Percentiles rank a stretch among this genome's conserved stretches.
These are phyloP conservation scores for Neopestalotiopsis sp. DNA, from an alignment of 2,329 filamentous ascomycete genomes.

Conservation along the genomic window DNA sequence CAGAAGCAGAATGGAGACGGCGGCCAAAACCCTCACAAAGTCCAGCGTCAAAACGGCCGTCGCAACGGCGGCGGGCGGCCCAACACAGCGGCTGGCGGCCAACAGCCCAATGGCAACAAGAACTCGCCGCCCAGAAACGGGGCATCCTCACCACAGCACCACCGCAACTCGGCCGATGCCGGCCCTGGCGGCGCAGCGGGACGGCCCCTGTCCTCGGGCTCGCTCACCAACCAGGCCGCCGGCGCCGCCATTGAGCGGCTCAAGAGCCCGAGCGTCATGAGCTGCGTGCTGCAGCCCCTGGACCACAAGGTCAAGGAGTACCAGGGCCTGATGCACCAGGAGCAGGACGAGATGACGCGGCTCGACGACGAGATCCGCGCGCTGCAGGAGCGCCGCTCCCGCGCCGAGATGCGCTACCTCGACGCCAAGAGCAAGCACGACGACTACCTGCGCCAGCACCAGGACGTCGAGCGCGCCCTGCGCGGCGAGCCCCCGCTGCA, in stretches of 20 bases:
- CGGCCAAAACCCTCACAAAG: constrained; percentile 18
- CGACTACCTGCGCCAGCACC: constrained; percentile 47
- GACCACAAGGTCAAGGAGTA: constrained; percentile 51
- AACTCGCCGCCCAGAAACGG: constrained; percentile 29
- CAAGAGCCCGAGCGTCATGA: constrained; percentile 47
- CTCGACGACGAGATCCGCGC: constrained; percentile 48
- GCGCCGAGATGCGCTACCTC: constrained; percentile 45
- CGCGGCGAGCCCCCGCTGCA: constrained; percentile 39
- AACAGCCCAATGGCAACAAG: constrained; percentile 21
- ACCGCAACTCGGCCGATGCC: not conserved
- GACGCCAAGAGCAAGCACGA: constrained; percentile 50
- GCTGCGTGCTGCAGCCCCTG: constrained; percentile 50
- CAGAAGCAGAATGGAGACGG: constrained; percentile 17
- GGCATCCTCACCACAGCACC: not conserved
- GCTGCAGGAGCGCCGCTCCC: constrained; percentile 45
- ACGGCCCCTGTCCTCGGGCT: constrained; percentile 16
- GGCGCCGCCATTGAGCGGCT: constrained; percentile 43
- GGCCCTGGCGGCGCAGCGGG: not conserved
- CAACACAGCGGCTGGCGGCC: constrained; percentile 13
- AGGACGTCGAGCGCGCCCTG: constrained; percentile 47
- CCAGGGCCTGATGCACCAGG: constrained; percentile 44
- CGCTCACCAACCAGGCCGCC: constrained; percentile 19
- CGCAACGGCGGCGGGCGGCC: constrained; percentile 22
- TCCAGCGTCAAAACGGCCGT: constrained; percentile 31
- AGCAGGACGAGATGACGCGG: constrained; percentile 45